Evolutionary conservation across 352 stramenopile genomes (phyloP), one percentile per base, ranked within the genome.

Genomic region (Peronospora tabacina): DNA sequence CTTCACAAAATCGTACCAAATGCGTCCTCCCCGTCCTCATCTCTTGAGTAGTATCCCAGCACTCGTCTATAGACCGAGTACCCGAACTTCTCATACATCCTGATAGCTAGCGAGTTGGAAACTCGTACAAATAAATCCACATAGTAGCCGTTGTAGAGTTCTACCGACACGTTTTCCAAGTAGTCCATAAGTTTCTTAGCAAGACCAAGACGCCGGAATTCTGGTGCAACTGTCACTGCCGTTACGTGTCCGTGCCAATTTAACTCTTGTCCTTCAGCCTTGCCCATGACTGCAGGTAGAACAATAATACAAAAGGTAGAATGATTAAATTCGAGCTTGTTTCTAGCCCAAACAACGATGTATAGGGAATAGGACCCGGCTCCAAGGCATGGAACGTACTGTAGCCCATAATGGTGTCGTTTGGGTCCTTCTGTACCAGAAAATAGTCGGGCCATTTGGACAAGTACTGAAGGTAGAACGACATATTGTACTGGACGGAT

Each of bases 161-260:
- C 71, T 17, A 82, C 62, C 7, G 79, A 87, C 12, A 90, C 76
- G 35, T 82, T 75, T 68, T 97, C 91, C 43, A 98, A 83, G 63
- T 94, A 87, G 44, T 95, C 75, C 94, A 98, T 98, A 43, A 98
- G 67, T 22, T 88, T 95, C 52, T 89, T 94, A 26, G 90, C 94
- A 34, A 98, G 66, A 47, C 91, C 75, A 28, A 90, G 70, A n/a
- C 81, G 76, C 19, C 96, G 72, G 66, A 97, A 99, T 61, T 97
- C 79, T 1, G 95, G 95, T 7, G 95, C 89, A 2, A 99, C 96
- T 0, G 96, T 99, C 33, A 99, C 95, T 0, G 95, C 95, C 30
- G 95, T 98, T 22, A 99, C 95, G 65, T 99, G 95, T 22, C 95
- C 96, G 66, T 99, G 95, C 95, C 95, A 99, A 32, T 97, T 76